Percentiles rank a stretch among this genome's conserved stretches.
phyloP scores from a whole-genome alignment of 2,329 filamentous ascomycete species.

The Ceratocystis ficicola region DNA sequence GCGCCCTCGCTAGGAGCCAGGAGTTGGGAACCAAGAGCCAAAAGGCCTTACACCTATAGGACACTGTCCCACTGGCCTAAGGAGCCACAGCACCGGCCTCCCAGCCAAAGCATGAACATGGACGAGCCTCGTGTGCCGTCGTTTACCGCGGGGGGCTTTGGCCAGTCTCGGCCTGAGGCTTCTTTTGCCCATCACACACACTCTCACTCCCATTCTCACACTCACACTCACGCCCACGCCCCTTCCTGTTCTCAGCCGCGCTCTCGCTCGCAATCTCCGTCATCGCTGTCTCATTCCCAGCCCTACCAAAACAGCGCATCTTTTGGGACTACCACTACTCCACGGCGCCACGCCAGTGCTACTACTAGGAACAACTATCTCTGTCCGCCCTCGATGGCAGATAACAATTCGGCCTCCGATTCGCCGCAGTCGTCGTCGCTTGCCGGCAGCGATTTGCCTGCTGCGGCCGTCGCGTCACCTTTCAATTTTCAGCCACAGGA shows the following conservation, averaged over 20 bases:
- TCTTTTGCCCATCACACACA: slow-evolving; percentile 7
- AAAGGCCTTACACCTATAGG: too few relatives aligned
- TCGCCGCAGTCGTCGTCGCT: not conserved
- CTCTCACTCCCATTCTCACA: not conserved
- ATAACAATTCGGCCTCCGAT: slow-evolving; percentile 26
- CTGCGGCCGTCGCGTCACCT: slow-evolving; percentile 40
- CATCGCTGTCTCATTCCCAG: not conserved
- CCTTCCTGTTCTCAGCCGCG: slow-evolving; percentile 41
- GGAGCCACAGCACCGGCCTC: not conserved
- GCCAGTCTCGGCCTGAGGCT: slow-evolving; percentile 14
- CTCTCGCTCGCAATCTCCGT: slow-evolving; percentile 27
- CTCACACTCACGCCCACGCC: slow-evolving; percentile 23
- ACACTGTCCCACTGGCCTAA: too few relatives aligned
- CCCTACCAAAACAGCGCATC: not conserved
- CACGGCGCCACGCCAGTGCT: not conserved
- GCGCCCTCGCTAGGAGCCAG: too few relatives aligned
- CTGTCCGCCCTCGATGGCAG: slow-evolving; percentile 30
- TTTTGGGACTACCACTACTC: not conserved
- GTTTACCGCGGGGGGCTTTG: slow-evolving; percentile 8
- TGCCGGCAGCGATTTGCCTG: not conserved
- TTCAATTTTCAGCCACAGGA: slow-evolving; percentile 91
- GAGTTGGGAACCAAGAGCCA: too few relatives aligned
- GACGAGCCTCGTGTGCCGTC: slow-evolving; percentile 12
- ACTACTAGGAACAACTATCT: slow-evolving; percentile 20
- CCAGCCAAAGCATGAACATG: not conserved